Conservation (phyloP, 495 filamentous ascomycete species). For the Collariella sp. region DNA sequence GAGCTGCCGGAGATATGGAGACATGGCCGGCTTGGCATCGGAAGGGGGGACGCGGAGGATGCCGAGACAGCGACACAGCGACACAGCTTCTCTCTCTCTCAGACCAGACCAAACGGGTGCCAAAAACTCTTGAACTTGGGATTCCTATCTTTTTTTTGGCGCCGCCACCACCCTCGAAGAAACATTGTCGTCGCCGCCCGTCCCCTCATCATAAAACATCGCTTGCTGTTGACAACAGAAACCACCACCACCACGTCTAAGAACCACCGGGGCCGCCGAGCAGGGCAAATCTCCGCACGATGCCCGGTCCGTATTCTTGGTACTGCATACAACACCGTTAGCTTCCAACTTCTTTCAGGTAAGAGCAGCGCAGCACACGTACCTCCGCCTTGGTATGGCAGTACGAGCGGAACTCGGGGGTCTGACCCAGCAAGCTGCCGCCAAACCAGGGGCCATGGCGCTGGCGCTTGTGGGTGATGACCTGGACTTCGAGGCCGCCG, state of each 20-base stretch:
- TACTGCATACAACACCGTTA: constrained; percentile 49
- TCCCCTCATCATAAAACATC: constrained; percentile 14
- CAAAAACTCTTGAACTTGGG: background rate
- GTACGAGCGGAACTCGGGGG: constrained; percentile 97
- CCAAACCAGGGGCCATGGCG: constrained; percentile 97
- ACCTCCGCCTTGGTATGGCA: constrained; percentile 93
- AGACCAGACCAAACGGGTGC: background rate
- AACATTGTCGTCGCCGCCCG: constrained; percentile 9
- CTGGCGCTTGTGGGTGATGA: constrained; percentile 93
- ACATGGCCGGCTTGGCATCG: background rate
- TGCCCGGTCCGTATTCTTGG: constrained; percentile 88
- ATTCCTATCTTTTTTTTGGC: constrained; percentile 17
- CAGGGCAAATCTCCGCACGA: constrained; percentile 90
- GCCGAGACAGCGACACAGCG: too few species aligned
- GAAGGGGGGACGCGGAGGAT: background rate
- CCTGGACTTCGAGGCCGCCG: constrained; percentile 90
- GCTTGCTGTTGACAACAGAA: constrained; percentile 17
- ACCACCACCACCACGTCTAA: constrained; percentile 24
- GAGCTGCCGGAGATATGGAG: background rate
- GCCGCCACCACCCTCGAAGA: constrained; percentile 6
- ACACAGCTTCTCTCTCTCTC: too few species aligned
- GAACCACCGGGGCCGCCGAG: constrained; percentile 80
- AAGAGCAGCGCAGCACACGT: constrained; percentile 7
- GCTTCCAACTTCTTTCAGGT: background rate
- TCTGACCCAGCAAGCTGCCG: constrained; percentile 90